Base-by-base conservation (phyloP, 192 early-diverging fungal genomes). In the Backusella tarrabulga region DNA sequence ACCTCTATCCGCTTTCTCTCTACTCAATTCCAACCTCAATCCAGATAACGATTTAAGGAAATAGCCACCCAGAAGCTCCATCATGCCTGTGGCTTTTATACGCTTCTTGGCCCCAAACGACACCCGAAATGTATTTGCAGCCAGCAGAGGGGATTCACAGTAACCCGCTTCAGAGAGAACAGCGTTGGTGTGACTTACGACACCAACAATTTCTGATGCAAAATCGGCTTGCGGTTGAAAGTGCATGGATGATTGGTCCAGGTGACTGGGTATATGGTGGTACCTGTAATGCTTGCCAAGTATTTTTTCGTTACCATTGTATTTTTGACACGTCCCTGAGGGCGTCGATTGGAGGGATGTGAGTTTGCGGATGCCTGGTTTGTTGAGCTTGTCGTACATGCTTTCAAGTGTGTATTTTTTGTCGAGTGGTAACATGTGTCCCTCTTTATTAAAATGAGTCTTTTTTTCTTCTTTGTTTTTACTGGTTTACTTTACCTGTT, bases 341-440 rank as follows among this genome's bases (percentile, higher is more conserved):
- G 34, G 15, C 1, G 14, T 7, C 32, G 68, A 29, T 77, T 44
- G 41, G 11, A 34, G 50, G 19, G 52, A 77, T 36, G 15, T 29
- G n/a, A 42, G 26, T 29, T 63, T 63, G 21, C 56, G 23, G 40
- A 26, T 11, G 5, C 19, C n/a, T 50, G 35, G 26, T 35, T 36
- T 56, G 36, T 63, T 54, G 11, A 14, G 12, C 23, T 21, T 40
- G 6, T 41, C 26, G 42, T 71, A 46, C 0, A 19, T 63, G 9
- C 15, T n/a, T 73, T 74, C 75, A 4, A 15, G 78, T 3, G 63
- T 63, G 23, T 82, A 78, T 72, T 77, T 35, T 26, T 38, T 34
- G 2, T 84, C 67, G 14, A 92, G 77, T 12, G 80, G 74, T 21
- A 92, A 76, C 35, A 90, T 80, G 79, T 92, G 90, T 4, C 89